Percentiles rank a stretch among this genome's conserved stretches.
phyloP scores from a whole-genome alignment of 2,329 filamentous ascomycete genomes.

The Aspergillus arachidicola region DNA sequence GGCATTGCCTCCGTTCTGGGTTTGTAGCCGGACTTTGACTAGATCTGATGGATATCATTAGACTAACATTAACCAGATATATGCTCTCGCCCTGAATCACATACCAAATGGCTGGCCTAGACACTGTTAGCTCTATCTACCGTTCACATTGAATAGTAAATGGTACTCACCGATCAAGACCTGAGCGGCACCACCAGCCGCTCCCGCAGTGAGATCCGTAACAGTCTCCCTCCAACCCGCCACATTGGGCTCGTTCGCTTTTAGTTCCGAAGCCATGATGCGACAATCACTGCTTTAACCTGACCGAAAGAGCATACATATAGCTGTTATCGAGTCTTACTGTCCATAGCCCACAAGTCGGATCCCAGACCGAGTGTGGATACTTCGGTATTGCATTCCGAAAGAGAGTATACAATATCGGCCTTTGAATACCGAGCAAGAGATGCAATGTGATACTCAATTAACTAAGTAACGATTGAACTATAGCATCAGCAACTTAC shows the following conservation, averaged over 20 bases:
- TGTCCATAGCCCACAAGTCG: neutral
- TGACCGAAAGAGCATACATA: neutral
- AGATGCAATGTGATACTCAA: neutral
- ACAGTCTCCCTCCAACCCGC: neutral
- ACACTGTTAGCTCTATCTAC: conserved; percentile 2
- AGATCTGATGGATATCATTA: conserved; percentile 63
- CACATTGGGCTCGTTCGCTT: neutral
- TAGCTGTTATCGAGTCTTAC: neutral
- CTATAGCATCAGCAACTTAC: no score
- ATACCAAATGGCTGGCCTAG: conserved; percentile 59
- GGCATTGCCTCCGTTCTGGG: conserved; percentile 72
- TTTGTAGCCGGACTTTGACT: conserved; percentile 93
- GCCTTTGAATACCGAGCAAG: neutral
- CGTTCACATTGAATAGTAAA: neutral
- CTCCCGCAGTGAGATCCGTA: conserved; percentile 53
- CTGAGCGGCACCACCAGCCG: conserved; percentile 84
- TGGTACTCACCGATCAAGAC: conserved; percentile 75
- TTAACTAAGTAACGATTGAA: no score
- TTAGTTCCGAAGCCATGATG: neutral
- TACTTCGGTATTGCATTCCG: neutral
- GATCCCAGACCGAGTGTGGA: neutral
- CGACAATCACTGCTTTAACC: neutral
- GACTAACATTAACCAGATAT: neutral
- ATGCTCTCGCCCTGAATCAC: neutral
- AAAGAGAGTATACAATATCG: neutral